A percentile compares a stretch with the other conserved stretches of the same genome.
phyloP scores from a whole-genome alignment of 805 yeast genomes.

The Nakazawaea peltata region DNA sequence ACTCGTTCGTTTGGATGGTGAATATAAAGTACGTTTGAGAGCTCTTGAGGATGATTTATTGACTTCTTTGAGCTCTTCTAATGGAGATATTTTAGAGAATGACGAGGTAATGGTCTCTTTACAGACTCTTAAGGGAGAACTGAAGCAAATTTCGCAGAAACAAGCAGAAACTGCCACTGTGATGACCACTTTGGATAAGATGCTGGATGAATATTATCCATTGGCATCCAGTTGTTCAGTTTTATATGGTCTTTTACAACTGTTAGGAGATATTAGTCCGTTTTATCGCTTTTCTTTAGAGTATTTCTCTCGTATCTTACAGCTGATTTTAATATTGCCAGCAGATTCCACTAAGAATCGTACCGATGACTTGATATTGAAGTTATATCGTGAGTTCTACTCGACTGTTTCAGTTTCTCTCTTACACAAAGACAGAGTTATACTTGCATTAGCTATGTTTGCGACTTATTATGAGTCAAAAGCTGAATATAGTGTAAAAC shows the following conservation, averaged over 20 bases:
- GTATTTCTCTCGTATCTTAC: slow-evolving; percentile 29
- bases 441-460: slow-evolving; percentile 33
- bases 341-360: slow-evolving; percentile 8
- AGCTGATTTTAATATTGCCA: slow-evolving; percentile 16
- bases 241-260: slow-evolving; percentile 39
- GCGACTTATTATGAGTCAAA: slow-evolving; percentile 14
- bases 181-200: slow-evolving; percentile 43
- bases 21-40: slow-evolving; percentile 46
- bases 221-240: slow-evolving; percentile 49
- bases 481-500: slow-evolving; percentile 13
- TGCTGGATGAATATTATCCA: slow-evolving; percentile 38
- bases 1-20: slow-evolving; percentile 47
- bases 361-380: slow-evolving; percentile 20
- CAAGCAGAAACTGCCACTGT: slow-evolving; percentile 46
- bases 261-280: slow-evolving; percentile 30
- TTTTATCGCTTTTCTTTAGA: slow-evolving; percentile 56
- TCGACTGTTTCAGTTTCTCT: slow-evolving; percentile 38
- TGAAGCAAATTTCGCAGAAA: slow-evolving; percentile 43
- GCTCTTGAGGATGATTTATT: slow-evolving; percentile 53
- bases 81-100: slow-evolving; percentile 62
- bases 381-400: slow-evolving; percentile 40
- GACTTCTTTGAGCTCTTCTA: slow-evolving; percentile 44
- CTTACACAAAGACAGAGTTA: slow-evolving; percentile 32
- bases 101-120: slow-evolving; percentile 50
- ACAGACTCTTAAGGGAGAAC: slow-evolving; percentile 58